These are phyloP conservation scores for Hordeum marinum DNA, from an alignment of 176 grass and related monocot genomes.

Conservation along the genomic window DNA sequence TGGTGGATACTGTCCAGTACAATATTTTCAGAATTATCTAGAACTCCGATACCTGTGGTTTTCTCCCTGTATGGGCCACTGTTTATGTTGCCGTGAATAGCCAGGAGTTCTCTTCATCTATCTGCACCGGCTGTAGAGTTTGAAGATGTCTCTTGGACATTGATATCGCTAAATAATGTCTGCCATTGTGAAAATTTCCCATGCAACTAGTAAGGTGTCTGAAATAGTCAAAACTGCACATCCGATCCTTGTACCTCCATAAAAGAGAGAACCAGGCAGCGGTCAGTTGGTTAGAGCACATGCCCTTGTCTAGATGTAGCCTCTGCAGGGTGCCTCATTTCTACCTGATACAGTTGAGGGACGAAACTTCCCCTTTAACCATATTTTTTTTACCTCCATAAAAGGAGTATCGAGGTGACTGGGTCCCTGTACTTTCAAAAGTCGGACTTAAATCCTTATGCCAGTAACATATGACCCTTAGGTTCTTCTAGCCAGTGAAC, in stretches of 20 bases:
- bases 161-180: neutral
- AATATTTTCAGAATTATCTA: neutral
- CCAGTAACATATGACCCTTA: constrained; percentile 5
- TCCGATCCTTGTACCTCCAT: neutral
- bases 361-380: neutral
- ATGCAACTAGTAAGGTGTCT: neutral
- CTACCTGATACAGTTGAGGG: neutral
- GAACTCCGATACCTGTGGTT: neutral
- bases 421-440: neutral
- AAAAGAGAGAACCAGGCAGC: neutral
- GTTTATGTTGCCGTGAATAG: neutral
- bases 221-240: neutral
- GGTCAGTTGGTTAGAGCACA: neutral
- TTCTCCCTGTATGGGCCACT: neutral
- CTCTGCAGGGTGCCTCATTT: neutral
- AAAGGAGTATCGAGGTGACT: neutral
- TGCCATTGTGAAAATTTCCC: neutral
- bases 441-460: neutral
- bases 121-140: neutral
- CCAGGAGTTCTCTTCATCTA: neutral
- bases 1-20: constrained; percentile 6
- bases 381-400: neutral
- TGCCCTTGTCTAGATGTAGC: neutral
- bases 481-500: neutral
- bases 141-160: neutral